Percentiles rank a stretch among this genome's conserved stretches.
phyloP scores from a whole-genome alignment of 2,329 filamentous ascomycete species.

The Trichoderma lentiforme region DNA sequence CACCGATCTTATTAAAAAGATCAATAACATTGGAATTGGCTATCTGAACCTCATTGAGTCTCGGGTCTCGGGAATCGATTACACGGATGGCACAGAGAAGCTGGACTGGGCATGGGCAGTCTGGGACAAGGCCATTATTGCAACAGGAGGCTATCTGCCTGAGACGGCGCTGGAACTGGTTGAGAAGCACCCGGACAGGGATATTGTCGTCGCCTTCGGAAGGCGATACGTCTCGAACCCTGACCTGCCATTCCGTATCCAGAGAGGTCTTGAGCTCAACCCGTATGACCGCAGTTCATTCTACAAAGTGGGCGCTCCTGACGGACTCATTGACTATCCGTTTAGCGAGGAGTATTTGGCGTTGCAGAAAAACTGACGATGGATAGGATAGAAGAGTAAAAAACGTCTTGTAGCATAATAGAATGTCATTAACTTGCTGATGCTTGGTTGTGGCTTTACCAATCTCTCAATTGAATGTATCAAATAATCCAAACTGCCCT shows the following conservation, averaged over 20 bases:
- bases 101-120: slow-evolving; percentile 35
- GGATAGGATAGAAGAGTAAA: neutral
- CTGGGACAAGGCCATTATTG: slow-evolving; percentile 32
- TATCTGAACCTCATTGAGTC: slow-evolving; percentile 63
- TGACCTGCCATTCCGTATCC: slow-evolving; percentile 20
- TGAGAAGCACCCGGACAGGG: slow-evolving; percentile 25
- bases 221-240: slow-evolving; percentile 28
- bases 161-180: slow-evolving; percentile 27
- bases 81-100: slow-evolving; percentile 35
- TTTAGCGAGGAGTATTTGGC: slow-evolving; percentile 15
- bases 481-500: neutral
- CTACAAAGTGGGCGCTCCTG: slow-evolving; percentile 25
- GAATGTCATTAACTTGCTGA: neutral
- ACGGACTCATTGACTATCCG: slow-evolving; percentile 17
- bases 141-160: slow-evolving; percentile 31
- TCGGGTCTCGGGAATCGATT: slow-evolving; percentile 43
- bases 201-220: slow-evolving; percentile 30
- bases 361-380: neutral
- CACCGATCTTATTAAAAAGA: slow-evolving; percentile 45
- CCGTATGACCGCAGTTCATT: slow-evolving; percentile 29
- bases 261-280: slow-evolving; percentile 24
- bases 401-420: neutral
- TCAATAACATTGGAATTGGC: slow-evolving; percentile 45
- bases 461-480: neutral
- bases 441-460: neutral